phyloP scores from a whole-genome alignment of 176 grass and related monocot species.

The Eremochloa ophiuroides region DNA sequence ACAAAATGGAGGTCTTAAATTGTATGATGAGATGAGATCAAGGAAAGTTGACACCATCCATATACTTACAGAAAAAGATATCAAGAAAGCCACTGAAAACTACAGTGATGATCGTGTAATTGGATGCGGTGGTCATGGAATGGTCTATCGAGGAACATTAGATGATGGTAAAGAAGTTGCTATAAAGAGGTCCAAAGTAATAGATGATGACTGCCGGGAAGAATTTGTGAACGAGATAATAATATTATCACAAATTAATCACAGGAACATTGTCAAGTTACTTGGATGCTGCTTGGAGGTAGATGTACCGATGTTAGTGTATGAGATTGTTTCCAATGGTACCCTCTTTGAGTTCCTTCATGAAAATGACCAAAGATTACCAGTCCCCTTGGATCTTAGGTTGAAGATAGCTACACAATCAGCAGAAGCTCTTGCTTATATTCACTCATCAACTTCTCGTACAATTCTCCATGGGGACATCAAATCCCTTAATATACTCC shows the following conservation, averaged over 20 bases:
- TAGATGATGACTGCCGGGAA: conserved; percentile 24
- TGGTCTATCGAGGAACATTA: conserved; percentile 43
- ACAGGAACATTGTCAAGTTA: conserved; percentile 39
- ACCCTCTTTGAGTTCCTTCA: conserved; percentile 48
- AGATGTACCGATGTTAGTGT: conserved; percentile 32
- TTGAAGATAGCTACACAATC: conserved; percentile 36
- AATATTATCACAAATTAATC: conserved; percentile 58
- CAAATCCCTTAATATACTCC: conserved; percentile 45
- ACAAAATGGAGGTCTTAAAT: conserved; percentile 38
- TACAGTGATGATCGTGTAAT: conserved; percentile 21
- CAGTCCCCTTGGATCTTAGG: conserved; percentile 28
- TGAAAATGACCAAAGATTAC: neutral
- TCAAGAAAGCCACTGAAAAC: conserved; percentile 43
- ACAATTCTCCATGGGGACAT: conserved; percentile 47
- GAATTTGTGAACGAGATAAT: conserved; percentile 58
- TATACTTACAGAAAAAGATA: conserved; percentile 34
- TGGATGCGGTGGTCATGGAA: conserved; percentile 43
- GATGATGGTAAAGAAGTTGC: conserved; percentile 38
- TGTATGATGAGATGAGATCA: conserved; percentile 41
- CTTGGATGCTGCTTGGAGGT: conserved; percentile 48
- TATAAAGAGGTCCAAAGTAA: conserved; percentile 45
- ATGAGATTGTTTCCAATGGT: conserved; percentile 45
- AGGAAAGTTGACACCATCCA: conserved; percentile 26
- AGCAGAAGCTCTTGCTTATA: conserved; percentile 38
- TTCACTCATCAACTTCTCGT: conserved; percentile 37